Evolutionary conservation across 2,329 filamentous ascomycete species (phyloP), one percentile per base, ranked within the genome.

Genomic region (Penicillium thymicola): DNA sequence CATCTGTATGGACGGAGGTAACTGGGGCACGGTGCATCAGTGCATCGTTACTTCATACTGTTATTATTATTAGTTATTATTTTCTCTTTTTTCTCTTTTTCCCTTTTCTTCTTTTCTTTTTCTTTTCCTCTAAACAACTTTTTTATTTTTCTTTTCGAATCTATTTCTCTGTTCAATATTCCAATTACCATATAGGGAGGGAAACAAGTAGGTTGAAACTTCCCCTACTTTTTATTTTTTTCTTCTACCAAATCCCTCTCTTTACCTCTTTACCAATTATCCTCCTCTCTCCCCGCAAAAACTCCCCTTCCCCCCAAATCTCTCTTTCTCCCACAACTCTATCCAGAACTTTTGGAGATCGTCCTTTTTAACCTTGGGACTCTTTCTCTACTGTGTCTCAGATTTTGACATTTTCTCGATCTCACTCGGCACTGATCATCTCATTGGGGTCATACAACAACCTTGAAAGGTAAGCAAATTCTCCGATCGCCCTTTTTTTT

Each of bases 11-110:
- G 37, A 41, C 21, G 23, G 11, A 23, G 8, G 14, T 51, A 30
- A 38, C 34, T n/a, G 18, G 51, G 51, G 51, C 51, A 54, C 57
- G 48, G 51, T 57, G 44, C 37, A 54, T 52, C 36, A 53, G 51
- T 57, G 43, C 37, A 52, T 50, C 32, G 58, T 57, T 57, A 54
- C 51, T 59, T 56, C 57, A 37, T 47, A 47, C 55, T 54, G 55
- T 38, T 48, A 54, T 41, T 38, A 21, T 21, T 21, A 21, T 21
- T 2, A 2, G 3, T 21, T 21, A 21, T 37, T 57, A 50, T 42
- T 42, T 51, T 27, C 57, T 51, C 40, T 8, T 44, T 40, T 40
- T 25, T 43, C 11, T 23, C 37, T 40, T 41, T 18, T 54, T 58
- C 9, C n/a, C 27, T 47, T 37, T 6, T 6, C n/a, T 25, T 43